These are phyloP conservation scores for Botrytis elliptica DNA, from an alignment of 2,329 filamentous ascomycete genomes.

Conservation along the genomic window DNA sequence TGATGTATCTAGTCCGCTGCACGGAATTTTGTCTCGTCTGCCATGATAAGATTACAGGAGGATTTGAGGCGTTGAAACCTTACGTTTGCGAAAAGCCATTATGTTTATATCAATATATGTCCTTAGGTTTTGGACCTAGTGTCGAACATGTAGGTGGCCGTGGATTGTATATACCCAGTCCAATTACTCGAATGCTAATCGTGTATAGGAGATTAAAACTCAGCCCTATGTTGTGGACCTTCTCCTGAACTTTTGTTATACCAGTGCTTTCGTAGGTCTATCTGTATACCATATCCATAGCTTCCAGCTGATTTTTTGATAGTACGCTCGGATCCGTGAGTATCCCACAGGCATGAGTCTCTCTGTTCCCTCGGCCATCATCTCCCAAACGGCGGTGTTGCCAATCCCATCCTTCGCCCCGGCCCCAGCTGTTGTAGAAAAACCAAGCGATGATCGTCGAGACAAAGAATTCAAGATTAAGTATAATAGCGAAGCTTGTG, in stretches of 20 bases:
- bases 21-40: conserved; percentile 87
- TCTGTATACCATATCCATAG: background rate
- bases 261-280: conserved; percentile 35
- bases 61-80: conserved; percentile 70
- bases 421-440: background rate
- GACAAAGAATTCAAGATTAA: conserved; percentile 23
- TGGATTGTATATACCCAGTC: background rate
- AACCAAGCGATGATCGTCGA: background rate
- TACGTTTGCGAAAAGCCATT: conserved; percentile 74
- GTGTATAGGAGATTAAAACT: conserved; percentile 61
- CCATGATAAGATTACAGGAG: conserved; percentile 63
- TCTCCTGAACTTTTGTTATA: conserved; percentile 77
- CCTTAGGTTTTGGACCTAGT: conserved; percentile 78
- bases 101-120: conserved; percentile 86
- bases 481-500: conserved; percentile 27
- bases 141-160: conserved; percentile 62
- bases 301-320: conserved; percentile 12
- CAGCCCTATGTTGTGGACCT: conserved; percentile 84
- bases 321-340: conserved; percentile 32
- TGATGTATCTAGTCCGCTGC: conserved; percentile 76
- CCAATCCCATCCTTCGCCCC: background rate
- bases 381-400: background rate
- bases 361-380: conserved; percentile 31
- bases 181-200: background rate
- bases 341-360: conserved; percentile 40